These are phyloP conservation scores for Cerrena zonata DNA, from an alignment of 1,284 basidiomycete species.

Conservation along the genomic window DNA sequence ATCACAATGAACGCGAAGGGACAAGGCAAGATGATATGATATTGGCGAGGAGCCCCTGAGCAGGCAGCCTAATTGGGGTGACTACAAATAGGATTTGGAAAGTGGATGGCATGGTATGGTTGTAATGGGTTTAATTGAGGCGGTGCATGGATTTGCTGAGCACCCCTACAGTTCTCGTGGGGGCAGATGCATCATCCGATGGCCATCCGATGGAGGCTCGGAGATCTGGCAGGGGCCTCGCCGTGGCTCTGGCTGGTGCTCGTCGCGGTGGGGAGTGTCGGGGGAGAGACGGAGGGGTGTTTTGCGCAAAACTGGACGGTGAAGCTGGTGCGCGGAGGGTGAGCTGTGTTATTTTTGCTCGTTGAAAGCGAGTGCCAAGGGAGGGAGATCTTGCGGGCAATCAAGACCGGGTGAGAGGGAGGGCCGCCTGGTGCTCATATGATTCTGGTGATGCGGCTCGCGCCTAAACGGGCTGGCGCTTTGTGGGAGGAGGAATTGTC, in stretches of 20 bases:
- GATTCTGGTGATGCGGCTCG: conserved; percentile 15
- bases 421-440: conserved; percentile 14
- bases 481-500: conserved; percentile 10
- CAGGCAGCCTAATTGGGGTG: too few species aligned
- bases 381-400: neutral
- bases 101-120: too few species aligned
- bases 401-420: neutral
- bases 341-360: neutral
- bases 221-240: too few species aligned
- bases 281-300: neutral
- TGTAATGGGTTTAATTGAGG: neutral
- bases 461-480: conserved; percentile 6
- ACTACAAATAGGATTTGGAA: too few species aligned
- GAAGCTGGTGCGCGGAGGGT: neutral
- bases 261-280: neutral
- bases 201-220: neutral
- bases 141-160: neutral
- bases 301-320: neutral
- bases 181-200: neutral
- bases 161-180: neutral
- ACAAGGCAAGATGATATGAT: too few species aligned
- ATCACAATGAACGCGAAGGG: too few species aligned
- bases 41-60: too few species aligned
- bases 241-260: neutral
- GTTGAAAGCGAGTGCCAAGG: neutral